A percentile compares a stretch with the other conserved stretches of the same genome.
These are phyloP conservation scores for Pseudomassariella vexata DNA, from an alignment of 2,329 filamentous ascomycete species.

Conservation along the genomic window DNA sequence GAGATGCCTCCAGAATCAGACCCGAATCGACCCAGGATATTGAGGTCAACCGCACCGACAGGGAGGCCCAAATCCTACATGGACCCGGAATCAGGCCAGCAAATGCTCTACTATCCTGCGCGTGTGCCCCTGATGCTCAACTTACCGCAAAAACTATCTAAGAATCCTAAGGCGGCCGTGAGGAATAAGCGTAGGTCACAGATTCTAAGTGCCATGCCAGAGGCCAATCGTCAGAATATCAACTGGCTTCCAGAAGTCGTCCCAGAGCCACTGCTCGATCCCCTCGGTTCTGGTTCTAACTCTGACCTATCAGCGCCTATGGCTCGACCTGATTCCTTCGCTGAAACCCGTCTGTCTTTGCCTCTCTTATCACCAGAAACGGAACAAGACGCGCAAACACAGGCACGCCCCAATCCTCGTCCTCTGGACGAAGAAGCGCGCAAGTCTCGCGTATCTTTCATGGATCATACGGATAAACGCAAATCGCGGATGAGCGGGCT, in stretches of 20 bases:
- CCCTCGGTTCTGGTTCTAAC: conserved; percentile 20
- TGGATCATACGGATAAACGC: conserved; percentile 24
- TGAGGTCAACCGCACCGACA: conserved; percentile 25
- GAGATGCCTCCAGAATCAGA: conserved; percentile 13
- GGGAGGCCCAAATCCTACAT: conserved; percentile 51
- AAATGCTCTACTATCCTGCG: conserved; percentile 93
- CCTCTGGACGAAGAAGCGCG: conserved; percentile 15
- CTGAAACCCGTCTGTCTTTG: background rate
- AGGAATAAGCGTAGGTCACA: conserved; percentile 70
- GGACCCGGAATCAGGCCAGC: conserved; percentile 60
- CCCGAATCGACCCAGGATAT: conserved; percentile 17
- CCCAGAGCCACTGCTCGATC: conserved; percentile 23
- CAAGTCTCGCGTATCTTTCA: conserved; percentile 28
- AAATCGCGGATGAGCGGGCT: conserved; percentile 32
- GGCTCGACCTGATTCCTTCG: background rate
- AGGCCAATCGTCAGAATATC: conserved; percentile 25
- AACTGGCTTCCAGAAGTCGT: conserved; percentile 23
- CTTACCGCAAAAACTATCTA: conserved; percentile 80
- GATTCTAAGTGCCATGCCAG: conserved; percentile 59
- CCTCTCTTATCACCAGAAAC: conserved; percentile 4
- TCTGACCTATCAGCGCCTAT: conserved; percentile 9
- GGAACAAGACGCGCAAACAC: conserved; percentile 8
- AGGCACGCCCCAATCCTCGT: conserved; percentile 5
- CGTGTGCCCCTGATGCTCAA: conserved; percentile 93
- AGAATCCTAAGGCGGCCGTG: conserved; percentile 56